phyloP scores from a whole-genome alignment of 2,329 filamentous ascomycete genomes.

The Ambrosiella cleistominuta region DNA sequence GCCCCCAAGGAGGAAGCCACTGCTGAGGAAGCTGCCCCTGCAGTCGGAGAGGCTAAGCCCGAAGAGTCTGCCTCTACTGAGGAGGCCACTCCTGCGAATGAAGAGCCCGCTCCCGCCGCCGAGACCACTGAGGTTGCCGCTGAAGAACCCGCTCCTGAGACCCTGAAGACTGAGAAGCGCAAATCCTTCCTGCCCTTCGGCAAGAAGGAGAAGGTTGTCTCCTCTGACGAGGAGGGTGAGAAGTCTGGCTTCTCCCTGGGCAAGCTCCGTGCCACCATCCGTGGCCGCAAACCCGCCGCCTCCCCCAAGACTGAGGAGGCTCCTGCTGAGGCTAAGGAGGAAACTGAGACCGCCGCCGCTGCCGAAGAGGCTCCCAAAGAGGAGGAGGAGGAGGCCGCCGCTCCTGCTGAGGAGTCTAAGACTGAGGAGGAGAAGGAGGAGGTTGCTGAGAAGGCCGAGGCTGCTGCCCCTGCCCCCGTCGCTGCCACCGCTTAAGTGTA shows the following conservation, averaged over 20 bases:
- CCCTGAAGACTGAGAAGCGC: slow-evolving; percentile 59
- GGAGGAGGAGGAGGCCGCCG: slow-evolving; percentile 21
- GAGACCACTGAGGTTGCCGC: slow-evolving; percentile 24
- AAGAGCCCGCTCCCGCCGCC: slow-evolving; percentile 24
- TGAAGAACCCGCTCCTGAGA: slow-evolving; percentile 41
- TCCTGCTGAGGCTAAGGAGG: slow-evolving; percentile 16
- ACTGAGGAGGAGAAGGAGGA: slow-evolving; percentile 19
- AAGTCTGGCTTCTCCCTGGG: slow-evolving; percentile 35
- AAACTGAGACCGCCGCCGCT: slow-evolving; percentile 18
- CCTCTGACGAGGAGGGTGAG: slow-evolving; percentile 45
- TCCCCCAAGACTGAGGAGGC: slow-evolving; percentile 20
- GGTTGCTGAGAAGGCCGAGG: slow-evolving; percentile 23
- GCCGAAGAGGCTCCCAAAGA: slow-evolving; percentile 19
- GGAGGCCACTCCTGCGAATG: slow-evolving; percentile 26
- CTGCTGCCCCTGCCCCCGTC: slow-evolving; percentile 28
- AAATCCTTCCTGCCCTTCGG: slow-evolving; percentile 60
- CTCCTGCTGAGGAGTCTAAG: slow-evolving; percentile 27
- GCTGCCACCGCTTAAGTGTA: slow-evolving; percentile 19
- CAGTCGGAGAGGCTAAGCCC: slow-evolving; percentile 13
- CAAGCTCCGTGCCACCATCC: slow-evolving; percentile 41
- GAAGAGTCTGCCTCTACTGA: slow-evolving; percentile 38
- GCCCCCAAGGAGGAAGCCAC: slow-evolving; percentile 37
- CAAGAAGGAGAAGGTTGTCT: slow-evolving; percentile 51
- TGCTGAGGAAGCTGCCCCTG: slow-evolving; percentile 30
- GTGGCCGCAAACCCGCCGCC: slow-evolving; percentile 22